phyloP scores from a whole-genome alignment of 2,329 filamentous ascomycete species.

The Colletotrichum acutatum region DNA sequence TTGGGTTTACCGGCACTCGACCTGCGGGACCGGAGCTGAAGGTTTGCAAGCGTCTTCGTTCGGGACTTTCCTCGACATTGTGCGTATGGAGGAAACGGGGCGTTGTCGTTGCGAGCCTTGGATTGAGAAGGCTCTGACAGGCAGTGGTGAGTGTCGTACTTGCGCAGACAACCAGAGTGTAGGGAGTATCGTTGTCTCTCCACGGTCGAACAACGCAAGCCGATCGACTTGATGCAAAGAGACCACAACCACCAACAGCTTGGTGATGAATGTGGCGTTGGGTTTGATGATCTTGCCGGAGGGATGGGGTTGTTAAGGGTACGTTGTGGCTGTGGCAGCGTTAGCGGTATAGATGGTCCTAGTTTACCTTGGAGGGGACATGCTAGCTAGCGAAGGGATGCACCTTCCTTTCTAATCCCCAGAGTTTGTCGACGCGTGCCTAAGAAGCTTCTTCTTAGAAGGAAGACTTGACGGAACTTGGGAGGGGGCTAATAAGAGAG shows the following conservation, averaged over 20 bases:
- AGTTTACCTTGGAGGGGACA: neutral
- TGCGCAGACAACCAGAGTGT: neutral
- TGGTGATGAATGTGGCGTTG: neutral
- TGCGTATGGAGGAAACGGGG: too few species aligned
- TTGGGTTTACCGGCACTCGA: constrained; percentile 12
- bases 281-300: neutral
- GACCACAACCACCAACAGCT: neutral
- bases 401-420: neutral
- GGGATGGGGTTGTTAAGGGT: neutral
- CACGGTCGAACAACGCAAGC: too few species aligned
- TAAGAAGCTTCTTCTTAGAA: neutral
- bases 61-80: neutral
- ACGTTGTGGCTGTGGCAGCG: neutral
- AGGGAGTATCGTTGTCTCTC: neutral
- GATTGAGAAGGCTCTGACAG: neutral
- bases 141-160: neutral
- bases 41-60: neutral
- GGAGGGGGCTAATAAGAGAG: neutral
- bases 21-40: constrained; percentile 13
- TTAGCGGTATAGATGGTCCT: neutral
- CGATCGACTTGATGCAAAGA: neutral
- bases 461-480: neutral
- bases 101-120: neutral
- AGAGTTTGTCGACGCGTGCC: neutral
- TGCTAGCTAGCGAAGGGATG: neutral